Base-by-base conservation (phyloP, 108 stramenopile species). In the Cylindrotheca fusiformis region DNA sequence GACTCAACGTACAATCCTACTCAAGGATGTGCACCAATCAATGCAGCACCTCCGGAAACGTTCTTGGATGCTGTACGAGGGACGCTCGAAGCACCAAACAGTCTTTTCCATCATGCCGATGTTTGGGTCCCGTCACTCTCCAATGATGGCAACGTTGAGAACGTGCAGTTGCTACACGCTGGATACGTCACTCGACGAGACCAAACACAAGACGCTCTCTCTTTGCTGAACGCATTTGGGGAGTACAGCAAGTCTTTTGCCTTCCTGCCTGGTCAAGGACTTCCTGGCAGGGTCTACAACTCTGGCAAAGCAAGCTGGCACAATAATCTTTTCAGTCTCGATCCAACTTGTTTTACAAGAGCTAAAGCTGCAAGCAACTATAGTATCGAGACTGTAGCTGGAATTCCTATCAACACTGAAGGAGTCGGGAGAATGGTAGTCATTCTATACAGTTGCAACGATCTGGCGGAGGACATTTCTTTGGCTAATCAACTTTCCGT, bases 51-150 rank as follows among this genome's bases (percentile, higher is more conserved):
- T 14, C 36, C 36, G 14, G 14, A 14, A 6, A 41, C 67, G 46
- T 87, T 84, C 58, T 67, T 84, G 6, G 55, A 71, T n/a, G 61
- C 71, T 22, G 53, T 87, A 14, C 56, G 74, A 10, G 21, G 46
- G 23, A 79, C 65, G 31, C 26, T 87, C 48, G 60, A 74, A 3
- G 32, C 58, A 8, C 19, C 36, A 4, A 54, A 77, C 51, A 52
- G 75, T n/a, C 79, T 80, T 1, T 87, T 84, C 44, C 76, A 84
- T 26, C 78, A 87, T 65, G 75, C 69, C 12, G 86, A 87, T 74
- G 30, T 77, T 18, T 87, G 86, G 86, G 86, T 82, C 2, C 82
- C 86, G 0, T 87, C 73, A 32, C 72, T 54, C 30, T 48, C 58
- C 55, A 21, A 28, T 56, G 45, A 45, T 6, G 61, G 31, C n/a